Conservation (phyloP, 140 eudicot genomes). For the Oenanthe javanica region DNA sequence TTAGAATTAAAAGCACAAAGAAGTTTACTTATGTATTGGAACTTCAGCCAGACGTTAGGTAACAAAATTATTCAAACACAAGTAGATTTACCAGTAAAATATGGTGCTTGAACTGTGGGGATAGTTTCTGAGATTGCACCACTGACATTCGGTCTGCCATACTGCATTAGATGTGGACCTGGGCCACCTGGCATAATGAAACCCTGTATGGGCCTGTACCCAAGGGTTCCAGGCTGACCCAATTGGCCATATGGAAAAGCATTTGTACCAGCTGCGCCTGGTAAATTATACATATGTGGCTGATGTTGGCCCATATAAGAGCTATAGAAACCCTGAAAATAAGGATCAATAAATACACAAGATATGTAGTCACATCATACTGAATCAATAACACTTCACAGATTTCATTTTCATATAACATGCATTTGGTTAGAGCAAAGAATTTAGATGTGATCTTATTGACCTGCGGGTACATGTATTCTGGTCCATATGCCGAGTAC, state of each 20-base stretch:
- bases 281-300: constrained; percentile 47
- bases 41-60: background rate
- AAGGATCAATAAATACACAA: constrained; percentile 2
- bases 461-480: constrained; percentile 56
- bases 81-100: constrained; percentile 29
- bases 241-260: constrained; percentile 34
- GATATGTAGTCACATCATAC: background rate
- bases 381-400: background rate
- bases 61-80: background rate
- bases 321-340: constrained; percentile 35
- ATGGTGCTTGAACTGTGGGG: constrained; percentile 40
- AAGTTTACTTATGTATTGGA: no score
- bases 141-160: constrained; percentile 35
- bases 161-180: constrained; percentile 37
- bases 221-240: constrained; percentile 45
- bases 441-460: constrained; percentile 5
- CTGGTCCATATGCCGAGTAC: constrained; percentile 51
- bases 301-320: constrained; percentile 45
- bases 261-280: constrained; percentile 34
- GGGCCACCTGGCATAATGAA: constrained; percentile 30
- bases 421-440: background rate
- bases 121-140: constrained; percentile 35
- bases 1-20: background rate
- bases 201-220: constrained; percentile 36
- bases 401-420: background rate